These are phyloP conservation scores for Pseudopyricularia javanii DNA, from an alignment of 2,329 filamentous ascomycete genomes.

Conservation along the genomic window DNA sequence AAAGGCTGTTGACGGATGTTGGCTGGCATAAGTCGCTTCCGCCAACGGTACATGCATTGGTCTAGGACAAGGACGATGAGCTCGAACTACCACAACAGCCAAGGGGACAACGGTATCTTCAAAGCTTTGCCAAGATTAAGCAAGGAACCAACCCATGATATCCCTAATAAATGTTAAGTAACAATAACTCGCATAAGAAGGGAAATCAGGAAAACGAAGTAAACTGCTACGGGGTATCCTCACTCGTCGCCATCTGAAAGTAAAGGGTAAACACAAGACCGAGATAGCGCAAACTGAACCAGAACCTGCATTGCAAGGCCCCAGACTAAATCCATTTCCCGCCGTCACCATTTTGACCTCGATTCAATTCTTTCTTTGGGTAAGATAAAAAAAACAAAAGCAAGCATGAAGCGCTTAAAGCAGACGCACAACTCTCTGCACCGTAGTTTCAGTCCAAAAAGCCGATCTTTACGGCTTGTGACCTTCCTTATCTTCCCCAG, in stretches of 20 bases:
- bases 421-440: neutral
- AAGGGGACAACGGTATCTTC: no score
- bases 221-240: neutral
- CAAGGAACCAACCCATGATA: neutral
- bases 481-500: conserved; percentile 20
- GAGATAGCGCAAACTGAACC: neutral
- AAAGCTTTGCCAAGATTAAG: no score
- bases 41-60: no score
- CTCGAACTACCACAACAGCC: no score
- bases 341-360: neutral
- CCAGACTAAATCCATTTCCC: neutral
- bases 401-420: neutral
- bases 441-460: neutral
- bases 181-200: neutral
- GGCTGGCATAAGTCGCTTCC: no score
- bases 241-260: neutral
- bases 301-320: neutral
- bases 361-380: neutral
- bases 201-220: neutral
- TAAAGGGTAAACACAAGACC: neutral
- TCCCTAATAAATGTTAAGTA: neutral
- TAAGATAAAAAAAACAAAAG: neutral
- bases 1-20: no score
- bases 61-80: no score
- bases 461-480: neutral